These are phyloP conservation scores for Udeniomyces megalosporus DNA, from an alignment of 768 basidiomycete genomes.

Conservation along the genomic window DNA sequence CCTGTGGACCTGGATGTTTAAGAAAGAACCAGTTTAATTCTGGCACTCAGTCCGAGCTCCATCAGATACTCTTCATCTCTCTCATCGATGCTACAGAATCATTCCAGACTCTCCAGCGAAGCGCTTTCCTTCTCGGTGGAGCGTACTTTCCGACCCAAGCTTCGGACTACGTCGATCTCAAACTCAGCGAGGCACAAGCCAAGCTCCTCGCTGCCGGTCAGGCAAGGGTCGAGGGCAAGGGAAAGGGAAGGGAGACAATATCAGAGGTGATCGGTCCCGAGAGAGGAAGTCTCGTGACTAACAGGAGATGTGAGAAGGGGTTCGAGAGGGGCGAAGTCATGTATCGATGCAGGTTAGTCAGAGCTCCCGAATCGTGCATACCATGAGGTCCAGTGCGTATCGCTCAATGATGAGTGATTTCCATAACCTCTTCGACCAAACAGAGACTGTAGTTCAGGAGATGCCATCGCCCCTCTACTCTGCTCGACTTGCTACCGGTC, in stretches of 20 bases:
- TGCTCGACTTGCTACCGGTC: constrained; percentile 80
- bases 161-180: background rate
- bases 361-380: no score
- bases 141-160: background rate
- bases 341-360: constrained; percentile 85
- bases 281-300: background rate
- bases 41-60: background rate
- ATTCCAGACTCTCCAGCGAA: background rate
- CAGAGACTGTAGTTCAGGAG: constrained; percentile 81
- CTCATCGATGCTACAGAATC: background rate
- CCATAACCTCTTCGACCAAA: background rate
- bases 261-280: background rate
- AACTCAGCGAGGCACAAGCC: background rate
- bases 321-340: constrained; percentile 84
- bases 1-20: no score
- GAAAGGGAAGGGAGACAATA: background rate
- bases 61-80: background rate
- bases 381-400: no score
- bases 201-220: background rate
- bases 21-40: background rate
- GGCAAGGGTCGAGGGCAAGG: constrained; percentile 3
- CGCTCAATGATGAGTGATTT: background rate
- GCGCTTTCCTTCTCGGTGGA: background rate
- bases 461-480: constrained; percentile 67
- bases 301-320: constrained; percentile 48